A percentile compares a stretch with the other conserved stretches of the same genome.
phyloP scores from a whole-genome alignment of 768 basidiomycete genomes.

The Lactarius deliciosus region DNA sequence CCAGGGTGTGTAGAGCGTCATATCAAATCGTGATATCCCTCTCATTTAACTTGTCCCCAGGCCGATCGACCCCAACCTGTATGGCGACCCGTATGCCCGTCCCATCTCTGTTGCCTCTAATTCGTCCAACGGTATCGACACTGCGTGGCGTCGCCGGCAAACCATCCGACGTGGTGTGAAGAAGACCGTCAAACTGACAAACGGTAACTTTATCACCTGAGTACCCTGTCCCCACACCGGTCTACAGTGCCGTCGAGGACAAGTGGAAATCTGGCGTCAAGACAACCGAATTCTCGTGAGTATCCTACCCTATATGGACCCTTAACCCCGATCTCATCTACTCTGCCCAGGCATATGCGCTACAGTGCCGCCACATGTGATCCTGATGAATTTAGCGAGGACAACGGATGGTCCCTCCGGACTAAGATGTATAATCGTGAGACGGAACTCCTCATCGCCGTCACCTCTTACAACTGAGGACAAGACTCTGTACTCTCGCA shows the following conservation, averaged over 20 bases:
- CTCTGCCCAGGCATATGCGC: conserved; percentile 72
- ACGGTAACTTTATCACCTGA: conserved; percentile 92
- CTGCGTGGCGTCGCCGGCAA: conserved; percentile 68
- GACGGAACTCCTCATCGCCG: conserved; percentile 92
- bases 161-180: conserved; percentile 92
- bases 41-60: conserved; percentile 25
- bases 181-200: conserved; percentile 90
- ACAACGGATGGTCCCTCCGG: conserved; percentile 81
- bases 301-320: conserved; percentile 18
- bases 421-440: conserved; percentile 82
- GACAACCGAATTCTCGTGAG: conserved; percentile 90
- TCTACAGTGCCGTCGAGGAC: conserved; percentile 77
- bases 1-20: conserved; percentile 54
- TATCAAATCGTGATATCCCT: conserved; percentile 1
- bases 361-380: conserved; percentile 92
- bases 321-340: conserved; percentile 6
- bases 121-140: conserved; percentile 40
- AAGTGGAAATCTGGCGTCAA: conserved; percentile 64
- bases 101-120: conserved; percentile 43
- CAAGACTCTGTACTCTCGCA: conserved; percentile 87
- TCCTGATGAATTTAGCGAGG: conserved; percentile 83
- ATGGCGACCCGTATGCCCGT: conserved; percentile 66
- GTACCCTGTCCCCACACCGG: conserved; percentile 82
- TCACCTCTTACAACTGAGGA: conserved; percentile 94
- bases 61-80: conserved; percentile 53